Evolutionary conservation across 805 yeast genomes (phyloP).

Genomic region (Yarrowia sp.): DNA sequence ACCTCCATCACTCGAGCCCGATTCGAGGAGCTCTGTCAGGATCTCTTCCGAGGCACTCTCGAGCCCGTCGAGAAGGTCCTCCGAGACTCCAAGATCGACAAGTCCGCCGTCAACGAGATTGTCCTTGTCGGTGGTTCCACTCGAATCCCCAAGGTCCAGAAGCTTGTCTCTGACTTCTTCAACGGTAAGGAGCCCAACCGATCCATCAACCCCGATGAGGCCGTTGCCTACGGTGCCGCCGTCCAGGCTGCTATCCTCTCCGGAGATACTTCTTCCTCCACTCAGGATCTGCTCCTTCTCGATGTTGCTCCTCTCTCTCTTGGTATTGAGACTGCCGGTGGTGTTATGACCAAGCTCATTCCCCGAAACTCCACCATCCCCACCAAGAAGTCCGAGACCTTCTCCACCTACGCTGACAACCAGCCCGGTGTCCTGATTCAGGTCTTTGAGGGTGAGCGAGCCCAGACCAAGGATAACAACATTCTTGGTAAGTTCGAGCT

Average conservation of each 20-base stretch:
- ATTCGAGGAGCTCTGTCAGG: constrained; percentile 95
- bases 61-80: constrained; percentile 96
- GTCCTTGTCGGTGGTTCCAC: constrained; percentile 98
- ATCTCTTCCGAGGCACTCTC: constrained; percentile 89
- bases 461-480: constrained; percentile 94
- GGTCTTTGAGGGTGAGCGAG: constrained; percentile 98
- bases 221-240: constrained; percentile 99
- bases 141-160: constrained; percentile 96
- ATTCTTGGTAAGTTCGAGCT: constrained; percentile 96
- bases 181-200: constrained; percentile 97
- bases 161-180: constrained; percentile 93
- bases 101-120: constrained; percentile 88
- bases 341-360: constrained; percentile 97
- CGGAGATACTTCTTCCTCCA: constrained; percentile 95
- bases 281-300: constrained; percentile 90
- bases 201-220: constrained; percentile 98
- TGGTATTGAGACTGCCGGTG: constrained; percentile 99
- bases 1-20: constrained; percentile 96
- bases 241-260: constrained; percentile 97
- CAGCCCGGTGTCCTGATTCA: constrained; percentile 98
- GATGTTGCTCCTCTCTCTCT: constrained; percentile 97
- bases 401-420: constrained; percentile 97
- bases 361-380: constrained; percentile 99
- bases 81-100: constrained; percentile 88
- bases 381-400: constrained; percentile 95